Evolutionary conservation across 202 grass and related monocot species (phyloP), one percentile per base, ranked within the genome.

Genomic region (Setaria italica): DNA sequence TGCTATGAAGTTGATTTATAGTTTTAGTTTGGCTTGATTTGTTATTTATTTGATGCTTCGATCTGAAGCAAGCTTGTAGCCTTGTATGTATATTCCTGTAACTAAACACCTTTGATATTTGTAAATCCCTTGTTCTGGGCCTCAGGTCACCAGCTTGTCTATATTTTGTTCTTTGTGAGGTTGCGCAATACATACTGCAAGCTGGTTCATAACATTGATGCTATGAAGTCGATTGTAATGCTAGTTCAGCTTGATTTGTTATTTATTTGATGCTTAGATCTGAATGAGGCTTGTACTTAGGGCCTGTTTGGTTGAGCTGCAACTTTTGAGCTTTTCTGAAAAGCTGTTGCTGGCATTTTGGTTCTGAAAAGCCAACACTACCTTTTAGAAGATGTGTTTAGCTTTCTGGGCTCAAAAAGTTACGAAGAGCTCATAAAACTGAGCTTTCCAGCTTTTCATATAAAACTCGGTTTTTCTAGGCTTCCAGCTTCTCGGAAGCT

Each of bases 21-120:
- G 34, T 81, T 21, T 43, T 62, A 85, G 25, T 70, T 71, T 43
- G 46, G 3, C 45, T 65, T 37, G 41, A 21, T 79, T 49, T 4
- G 47, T 19, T 73, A 48, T 53, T 50, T 64, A n/a, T 33, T 10
- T 71, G 45, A 53, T 72, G 13, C 43, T 43, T 43, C 43, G 6
- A 42, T 21, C 45, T 85, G 32, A 62, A 51, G 30, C 13, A 60
- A 71, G 43, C 45, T 12, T 70, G 39, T 41, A 6, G 39, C 2
- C 35, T 37, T 37, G 55, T 79, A 20, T 19, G 0, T 49, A 49
- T 49, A 49, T 49, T 49, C 48, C 11, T 49, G 48, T 49, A 49
- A 13, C 46, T 48, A 11, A 48, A 48, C 46, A 48, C 12, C 48
- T 50, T 50, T 50, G 48, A 4, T 13, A 13, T 50, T 15, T 50